Evolutionary conservation across 768 basidiomycete species (phyloP).

Genomic region (Lactarius hatsudake): DNA sequence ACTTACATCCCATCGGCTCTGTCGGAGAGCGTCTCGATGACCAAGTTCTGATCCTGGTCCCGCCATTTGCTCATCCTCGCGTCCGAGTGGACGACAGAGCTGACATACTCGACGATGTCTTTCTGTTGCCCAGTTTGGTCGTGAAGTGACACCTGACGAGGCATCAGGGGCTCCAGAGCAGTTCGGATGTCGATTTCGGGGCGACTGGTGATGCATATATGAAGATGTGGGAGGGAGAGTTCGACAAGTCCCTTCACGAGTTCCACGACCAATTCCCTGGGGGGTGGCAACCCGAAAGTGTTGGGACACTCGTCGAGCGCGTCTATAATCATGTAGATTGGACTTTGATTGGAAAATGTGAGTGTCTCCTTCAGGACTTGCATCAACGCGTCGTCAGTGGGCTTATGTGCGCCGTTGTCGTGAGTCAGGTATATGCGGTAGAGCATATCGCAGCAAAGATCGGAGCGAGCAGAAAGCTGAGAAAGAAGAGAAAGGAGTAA

Average conservation of each 20-base stretch:
- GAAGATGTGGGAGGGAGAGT: background rate
- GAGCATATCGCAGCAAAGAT: background rate
- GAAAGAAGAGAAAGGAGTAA: background rate
- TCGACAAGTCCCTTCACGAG: background rate
- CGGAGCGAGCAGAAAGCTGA: background rate
- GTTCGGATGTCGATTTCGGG: background rate
- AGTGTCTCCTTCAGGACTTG: background rate
- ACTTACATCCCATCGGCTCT: background rate
- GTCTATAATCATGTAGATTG: background rate
- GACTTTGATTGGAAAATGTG: background rate
- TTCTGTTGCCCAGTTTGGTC: background rate
- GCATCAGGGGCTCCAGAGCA: background rate
- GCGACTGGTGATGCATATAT: background rate
- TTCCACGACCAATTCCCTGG: background rate
- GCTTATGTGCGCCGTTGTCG: background rate
- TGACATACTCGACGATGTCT: background rate
- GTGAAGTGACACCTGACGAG: background rate
- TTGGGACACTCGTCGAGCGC: conserved; percentile 3
- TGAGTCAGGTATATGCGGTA: background rate
- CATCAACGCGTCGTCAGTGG: background rate
- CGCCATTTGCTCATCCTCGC: background rate
- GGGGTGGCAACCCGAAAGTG: background rate
- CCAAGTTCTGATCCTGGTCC: background rate
- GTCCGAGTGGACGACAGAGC: background rate
- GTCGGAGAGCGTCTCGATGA: background rate